phyloP scores from a whole-genome alignment of 1,284 basidiomycete species.

The Macrocystidia cucumis region DNA sequence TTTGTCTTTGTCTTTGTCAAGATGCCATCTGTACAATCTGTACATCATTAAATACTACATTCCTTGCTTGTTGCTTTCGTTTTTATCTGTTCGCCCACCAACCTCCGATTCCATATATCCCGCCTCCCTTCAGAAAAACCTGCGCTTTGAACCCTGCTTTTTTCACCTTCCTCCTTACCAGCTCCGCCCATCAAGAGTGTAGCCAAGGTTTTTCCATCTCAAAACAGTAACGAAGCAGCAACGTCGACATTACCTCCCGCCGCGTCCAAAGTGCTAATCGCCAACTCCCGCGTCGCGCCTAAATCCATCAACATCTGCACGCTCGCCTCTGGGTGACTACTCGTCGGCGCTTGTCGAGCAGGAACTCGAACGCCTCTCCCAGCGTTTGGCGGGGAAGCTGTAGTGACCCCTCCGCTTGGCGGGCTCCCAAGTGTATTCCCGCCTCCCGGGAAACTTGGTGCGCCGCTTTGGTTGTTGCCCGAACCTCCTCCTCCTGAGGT shows the following conservation, averaged over 20 bases:
- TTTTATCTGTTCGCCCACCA: too few relatives aligned
- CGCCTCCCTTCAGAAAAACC: too few relatives aligned
- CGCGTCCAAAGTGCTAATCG: conserved; percentile 71
- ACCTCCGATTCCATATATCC: too few relatives aligned
- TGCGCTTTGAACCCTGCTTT: too few relatives aligned
- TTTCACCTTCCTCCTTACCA: too few relatives aligned
- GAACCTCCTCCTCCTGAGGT: too few relatives aligned
- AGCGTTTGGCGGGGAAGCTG: conserved; percentile 10
- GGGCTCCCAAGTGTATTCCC: conserved; percentile 42
- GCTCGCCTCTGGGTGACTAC: conserved; percentile 38
- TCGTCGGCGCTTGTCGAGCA: conserved; percentile 1
- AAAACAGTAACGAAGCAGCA: conserved; percentile 86
- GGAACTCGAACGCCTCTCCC: conserved; percentile 8
- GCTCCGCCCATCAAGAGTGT: too few relatives aligned
- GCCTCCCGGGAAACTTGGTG: conserved; percentile 49
- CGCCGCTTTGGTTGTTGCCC: conserved; percentile 9
- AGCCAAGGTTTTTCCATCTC: conserved; percentile 6
- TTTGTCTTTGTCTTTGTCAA: too few relatives aligned
- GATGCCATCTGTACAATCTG: too few relatives aligned
- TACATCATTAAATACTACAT: too few relatives aligned
- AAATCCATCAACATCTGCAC: conserved; percentile 61
- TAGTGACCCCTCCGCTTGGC: too few relatives aligned
- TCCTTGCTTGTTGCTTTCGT: too few relatives aligned
- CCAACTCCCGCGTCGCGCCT: conserved; percentile 70
- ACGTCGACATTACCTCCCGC: conserved; percentile 83